Percentiles rank a stretch among this genome's conserved stretches.
Conservation (phyloP, 2,329 filamentous ascomycete species). For the Penicillium sp. region DNA sequence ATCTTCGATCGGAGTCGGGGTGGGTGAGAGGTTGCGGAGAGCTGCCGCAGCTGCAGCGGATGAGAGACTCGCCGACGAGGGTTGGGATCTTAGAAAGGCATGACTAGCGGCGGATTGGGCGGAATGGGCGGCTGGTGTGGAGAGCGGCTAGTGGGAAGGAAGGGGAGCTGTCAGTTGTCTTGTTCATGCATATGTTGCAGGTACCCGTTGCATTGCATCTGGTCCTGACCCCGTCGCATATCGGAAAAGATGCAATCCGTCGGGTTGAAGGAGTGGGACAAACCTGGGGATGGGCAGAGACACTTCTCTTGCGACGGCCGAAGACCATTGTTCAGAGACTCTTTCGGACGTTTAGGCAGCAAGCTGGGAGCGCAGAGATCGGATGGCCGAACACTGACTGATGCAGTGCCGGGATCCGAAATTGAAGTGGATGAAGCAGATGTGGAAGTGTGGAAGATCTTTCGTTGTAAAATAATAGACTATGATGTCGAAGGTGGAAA, state of each 20-base stretch:
- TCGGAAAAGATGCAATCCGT: neutral
- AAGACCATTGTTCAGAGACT: constrained; percentile 35
- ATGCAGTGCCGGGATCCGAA: constrained; percentile 24
- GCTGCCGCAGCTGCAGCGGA: constrained; percentile 83
- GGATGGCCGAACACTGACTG: constrained; percentile 24
- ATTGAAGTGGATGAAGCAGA: constrained; percentile 15
- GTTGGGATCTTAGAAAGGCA: constrained; percentile 68
- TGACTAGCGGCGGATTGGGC: constrained; percentile 76
- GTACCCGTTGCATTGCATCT: constrained; percentile 6
- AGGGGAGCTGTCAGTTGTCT: constrained; percentile 14
- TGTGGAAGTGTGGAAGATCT: constrained; percentile 7
- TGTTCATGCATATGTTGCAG: constrained; percentile 9
- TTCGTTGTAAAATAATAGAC: neutral
- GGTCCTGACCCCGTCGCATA: neutral
- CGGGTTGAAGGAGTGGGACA: constrained; percentile 6
- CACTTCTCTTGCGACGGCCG: constrained; percentile 39
- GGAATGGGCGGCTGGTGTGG: constrained; percentile 62
- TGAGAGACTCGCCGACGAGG: constrained; percentile 65
- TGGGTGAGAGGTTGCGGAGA: constrained; percentile 70
- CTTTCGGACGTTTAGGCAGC: neutral
- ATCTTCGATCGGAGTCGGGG: constrained; percentile 74
- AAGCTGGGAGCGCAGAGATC: neutral
- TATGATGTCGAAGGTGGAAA: neutral
- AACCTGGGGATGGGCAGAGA: constrained; percentile 40
- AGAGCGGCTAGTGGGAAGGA: constrained; percentile 53